Conservation (phyloP, 1,284 basidiomycete species). For the Fomes fomentarius region DNA sequence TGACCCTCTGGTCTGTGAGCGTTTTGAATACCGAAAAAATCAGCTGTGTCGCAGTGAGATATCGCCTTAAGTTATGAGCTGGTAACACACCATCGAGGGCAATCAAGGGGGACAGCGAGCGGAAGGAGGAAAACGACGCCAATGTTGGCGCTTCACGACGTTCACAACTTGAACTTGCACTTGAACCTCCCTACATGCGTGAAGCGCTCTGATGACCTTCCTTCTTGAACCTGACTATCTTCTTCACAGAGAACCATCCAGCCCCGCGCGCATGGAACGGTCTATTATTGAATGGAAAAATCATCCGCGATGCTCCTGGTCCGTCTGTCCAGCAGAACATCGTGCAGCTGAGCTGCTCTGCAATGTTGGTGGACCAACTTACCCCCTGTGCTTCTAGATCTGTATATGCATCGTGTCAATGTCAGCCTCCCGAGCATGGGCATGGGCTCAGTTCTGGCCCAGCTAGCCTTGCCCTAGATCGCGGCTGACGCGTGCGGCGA, state of each 20-base stretch:
- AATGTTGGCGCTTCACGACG: not conserved
- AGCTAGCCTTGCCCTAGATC: not conserved
- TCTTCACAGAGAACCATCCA: too few species aligned
- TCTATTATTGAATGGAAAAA: too few species aligned
- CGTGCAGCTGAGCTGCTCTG: too few species aligned
- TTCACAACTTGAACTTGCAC: not conserved
- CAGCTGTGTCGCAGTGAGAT: conserved; percentile 53
- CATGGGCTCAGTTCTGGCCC: too few species aligned
- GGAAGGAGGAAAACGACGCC: not conserved
- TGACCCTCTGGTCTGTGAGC: conserved; percentile 95
- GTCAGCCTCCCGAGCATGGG: too few species aligned
- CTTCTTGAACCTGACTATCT: too few species aligned
- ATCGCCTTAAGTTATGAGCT: not conserved
- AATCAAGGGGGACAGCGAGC: not conserved
- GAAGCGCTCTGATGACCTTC: not conserved
- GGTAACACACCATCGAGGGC: not conserved
- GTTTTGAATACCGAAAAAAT: conserved; percentile 99
- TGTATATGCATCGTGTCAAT: too few species aligned
- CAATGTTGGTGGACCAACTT: too few species aligned
- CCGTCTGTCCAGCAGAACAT: too few species aligned
- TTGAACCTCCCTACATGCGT: not conserved
- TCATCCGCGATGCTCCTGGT: too few species aligned
- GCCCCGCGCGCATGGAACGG: too few species aligned
- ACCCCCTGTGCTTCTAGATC: too few species aligned
- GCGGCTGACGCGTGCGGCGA: not conserved